Evolutionary conservation across 225 moss, liverwort and hornwort genomes (phyloP), one percentile per base, ranked within the genome.

Genomic region (Bryum argenteum): DNA sequence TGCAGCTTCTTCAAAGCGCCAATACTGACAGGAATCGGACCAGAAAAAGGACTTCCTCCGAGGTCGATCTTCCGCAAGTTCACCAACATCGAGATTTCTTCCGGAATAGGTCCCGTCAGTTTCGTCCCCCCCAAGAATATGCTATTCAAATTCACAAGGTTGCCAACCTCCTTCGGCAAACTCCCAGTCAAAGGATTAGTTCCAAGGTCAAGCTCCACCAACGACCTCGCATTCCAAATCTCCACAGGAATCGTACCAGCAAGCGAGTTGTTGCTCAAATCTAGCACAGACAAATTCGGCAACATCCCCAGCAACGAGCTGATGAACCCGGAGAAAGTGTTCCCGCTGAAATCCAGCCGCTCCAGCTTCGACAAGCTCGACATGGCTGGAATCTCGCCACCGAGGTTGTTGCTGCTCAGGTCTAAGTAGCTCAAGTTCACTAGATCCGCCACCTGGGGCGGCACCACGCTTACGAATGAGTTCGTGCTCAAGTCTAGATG

Each of bases 61-160:
- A 94, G 79, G 21, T 94, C 89, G 8, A 92, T 55, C 65, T 92
- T 92, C n/a, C 56, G 38, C 63, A 94, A 57, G 22, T 82, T 78
- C 11, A 65, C 76, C 71, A 88, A 11, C 14, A 54, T 47, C 3
- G 88, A 84, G 1, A 94, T 77, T 63, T 94, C 94, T 37, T 10
- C 17, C 5, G 94, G 94, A 15, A 94, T 74, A 0, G 66, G 58
- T 9, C 94, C 94, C 1, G 73, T 77, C 41, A 94, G 66, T 45
- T 67, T 71, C 39, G 80, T 89, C 1, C 59, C 56, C 6, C 85
- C 88, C 22, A 92, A 65, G 51, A 87, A 85, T 24, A 94, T 22
- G 19, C 80, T 87, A 8, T 78, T 69, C 80, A 94, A 65, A 33
- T 75, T 89, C 18, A 84, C 23, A 14, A 94, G 61, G 18, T 83